Base-by-base conservation (phyloP, 148 eudicot species). In the Nepenthes gracilis region DNA sequence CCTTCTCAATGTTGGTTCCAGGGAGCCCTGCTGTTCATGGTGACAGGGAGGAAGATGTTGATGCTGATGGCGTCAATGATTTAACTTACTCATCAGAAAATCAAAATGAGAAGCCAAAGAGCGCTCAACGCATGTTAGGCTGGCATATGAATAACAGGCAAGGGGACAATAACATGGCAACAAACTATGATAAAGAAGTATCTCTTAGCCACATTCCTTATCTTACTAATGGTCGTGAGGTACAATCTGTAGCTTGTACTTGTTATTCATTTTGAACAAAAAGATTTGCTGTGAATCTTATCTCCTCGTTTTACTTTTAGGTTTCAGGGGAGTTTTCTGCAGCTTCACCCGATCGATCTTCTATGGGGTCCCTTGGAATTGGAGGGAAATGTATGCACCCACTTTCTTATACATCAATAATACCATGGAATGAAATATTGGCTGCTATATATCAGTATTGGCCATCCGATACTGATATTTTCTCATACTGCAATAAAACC, bases 241-340 rank as follows among this genome's bases (percentile, higher is more conserved):
- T 86, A 75, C 47, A 34, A 9, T 10, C 3, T 37, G 13, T 1
- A 14, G 62, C 47, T 15, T 59, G 47, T 23, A 13, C 59, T 15
- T 43, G 35, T 12, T 54, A 14, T 65, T 52, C 32, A 14, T 10
- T 5, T 11, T 52, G 5, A 12, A n/a, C 55, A 4, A 40, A 23
- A 40, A 52, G 60, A 45, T 59, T 35, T 35, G 23, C 32, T 15
- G 4, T 33, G 47, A 51, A 52, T 43, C 53, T 54, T 49, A 62
- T 66, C n/a, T 43, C 6, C 47, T 48, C 23, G 40, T 57, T 32
- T 1, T 62, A 12, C 34, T 45, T 56, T 33, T 51, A 85, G 93
- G 80, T 74, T 65, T 85, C 93, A 57, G 93, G 93, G 62, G 93
- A 85, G 60, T 65, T 85, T 13, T 83, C 88, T 53, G 79, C 84